Percentiles rank a stretch among this genome's conserved stretches.
phyloP scores from a whole-genome alignment of 2,329 filamentous ascomycete species.

The Pseudocercospora crystallina region DNA sequence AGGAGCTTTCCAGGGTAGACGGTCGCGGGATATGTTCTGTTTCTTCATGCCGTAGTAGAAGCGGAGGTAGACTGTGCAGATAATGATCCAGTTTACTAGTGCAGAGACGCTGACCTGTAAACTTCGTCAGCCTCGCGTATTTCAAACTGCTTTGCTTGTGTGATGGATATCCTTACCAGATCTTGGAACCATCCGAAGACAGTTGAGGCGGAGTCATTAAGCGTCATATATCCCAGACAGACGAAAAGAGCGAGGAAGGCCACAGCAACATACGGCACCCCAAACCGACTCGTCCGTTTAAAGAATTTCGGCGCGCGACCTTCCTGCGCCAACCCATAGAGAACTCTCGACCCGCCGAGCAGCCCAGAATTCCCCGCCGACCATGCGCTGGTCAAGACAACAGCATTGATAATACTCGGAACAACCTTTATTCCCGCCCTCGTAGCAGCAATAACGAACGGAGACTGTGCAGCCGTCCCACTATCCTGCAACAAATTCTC shows the following conservation, averaged over 20 bases:
- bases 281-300: constrained; percentile 37
- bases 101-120: constrained; percentile 59
- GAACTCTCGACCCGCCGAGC: constrained; percentile 51
- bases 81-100: constrained; percentile 64
- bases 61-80: constrained; percentile 62
- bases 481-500: constrained; percentile 30
- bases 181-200: constrained; percentile 65
- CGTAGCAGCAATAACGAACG: constrained; percentile 66
- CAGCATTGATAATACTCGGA: constrained; percentile 66
- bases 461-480: constrained; percentile 49
- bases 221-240: constrained; percentile 18
- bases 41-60: constrained; percentile 58
- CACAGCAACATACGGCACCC: constrained; percentile 23
- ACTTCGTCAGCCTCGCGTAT: no score
- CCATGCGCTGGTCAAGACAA: constrained; percentile 67
- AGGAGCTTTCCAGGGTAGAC: constrained; percentile 64
- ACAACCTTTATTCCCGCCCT: constrained; percentile 61
- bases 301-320: constrained; percentile 61
- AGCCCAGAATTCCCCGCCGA: constrained; percentile 56
- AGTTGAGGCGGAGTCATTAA: constrained; percentile 12
- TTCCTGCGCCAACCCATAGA: constrained; percentile 58
- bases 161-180: constrained; percentile 49
- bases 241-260: constrained; percentile 13
- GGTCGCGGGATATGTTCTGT: constrained; percentile 58
- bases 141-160: no score